These are phyloP conservation scores for Fusarium dlaminii DNA, from an alignment of 2,329 filamentous ascomycete species.

Conservation along the genomic window DNA sequence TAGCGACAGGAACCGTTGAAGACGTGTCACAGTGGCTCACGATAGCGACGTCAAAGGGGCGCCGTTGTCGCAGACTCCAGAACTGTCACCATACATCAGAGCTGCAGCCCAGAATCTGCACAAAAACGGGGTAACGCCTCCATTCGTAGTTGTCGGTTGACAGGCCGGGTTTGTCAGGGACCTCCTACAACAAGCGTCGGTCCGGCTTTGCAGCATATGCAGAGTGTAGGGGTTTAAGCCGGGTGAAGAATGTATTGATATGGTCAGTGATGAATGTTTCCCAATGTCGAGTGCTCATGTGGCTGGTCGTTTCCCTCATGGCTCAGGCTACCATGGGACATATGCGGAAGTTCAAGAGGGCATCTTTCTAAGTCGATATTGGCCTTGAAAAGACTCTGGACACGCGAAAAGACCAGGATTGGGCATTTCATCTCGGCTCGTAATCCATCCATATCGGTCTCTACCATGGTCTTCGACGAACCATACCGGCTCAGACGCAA, in stretches of 20 bases:
- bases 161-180: background rate
- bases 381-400: background rate
- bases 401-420: background rate
- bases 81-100: conserved; percentile 17
- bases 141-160: conserved; percentile 15
- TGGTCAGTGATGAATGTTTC: background rate
- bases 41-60: conserved; percentile 9
- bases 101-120: conserved; percentile 27
- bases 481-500: background rate
- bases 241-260: background rate
- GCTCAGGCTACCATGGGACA: conserved; percentile 10
- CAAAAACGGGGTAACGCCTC: conserved; percentile 19
- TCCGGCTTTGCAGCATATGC: background rate
- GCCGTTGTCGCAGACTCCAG: conserved; percentile 16
- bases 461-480: background rate
- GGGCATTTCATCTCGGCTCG: background rate
- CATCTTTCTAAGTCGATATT: background rate
- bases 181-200: background rate
- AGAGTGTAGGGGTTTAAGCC: background rate
- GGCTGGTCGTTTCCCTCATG: conserved; percentile 5
- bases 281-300: background rate
- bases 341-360: conserved; percentile 1
- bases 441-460: background rate
- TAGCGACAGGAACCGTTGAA: conserved; percentile 38
- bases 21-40: conserved; percentile 33